Conservation (phyloP, 805 yeast genomes). For the Hanseniaspora singularis region DNA sequence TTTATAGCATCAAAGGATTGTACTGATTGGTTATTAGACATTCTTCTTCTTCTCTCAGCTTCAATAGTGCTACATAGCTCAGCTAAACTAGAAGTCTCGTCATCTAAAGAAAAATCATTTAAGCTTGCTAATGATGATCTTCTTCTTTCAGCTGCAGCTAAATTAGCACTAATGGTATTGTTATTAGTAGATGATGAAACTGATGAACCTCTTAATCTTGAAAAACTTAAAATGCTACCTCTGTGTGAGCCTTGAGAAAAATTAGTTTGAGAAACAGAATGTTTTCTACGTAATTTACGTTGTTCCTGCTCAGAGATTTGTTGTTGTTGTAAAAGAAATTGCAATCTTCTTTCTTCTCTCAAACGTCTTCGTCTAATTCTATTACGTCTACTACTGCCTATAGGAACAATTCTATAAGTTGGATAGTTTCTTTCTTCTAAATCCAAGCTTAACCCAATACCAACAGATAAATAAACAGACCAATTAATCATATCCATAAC, state of each 20-base stretch:
- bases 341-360: conserved; percentile 9
- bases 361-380: conserved; percentile 19
- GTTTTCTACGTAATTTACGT: no score
- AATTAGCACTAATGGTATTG: not conserved
- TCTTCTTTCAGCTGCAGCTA: conserved; percentile 2
- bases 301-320: not conserved
- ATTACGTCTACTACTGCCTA: conserved; percentile 46
- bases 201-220: conserved; percentile 11
- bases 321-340: not conserved
- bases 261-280: no score
- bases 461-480: conserved; percentile 61
- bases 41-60: conserved; percentile 15
- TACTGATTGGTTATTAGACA: conserved; percentile 3
- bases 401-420: conserved; percentile 65
- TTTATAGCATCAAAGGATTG: not conserved
- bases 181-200: not conserved
- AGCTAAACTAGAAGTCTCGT: conserved; percentile 8
- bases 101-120: not conserved
- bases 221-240: conserved; percentile 5
- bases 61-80: conserved; percentile 13
- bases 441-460: conserved; percentile 71
- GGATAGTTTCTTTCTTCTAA: conserved; percentile 61
- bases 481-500: conserved; percentile 64
- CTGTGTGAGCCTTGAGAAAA: no score
- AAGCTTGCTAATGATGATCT: conserved; percentile 6